Base-by-base conservation (phyloP, 192 early-diverging fungal species). In the Irineochytrium annulatum region DNA sequence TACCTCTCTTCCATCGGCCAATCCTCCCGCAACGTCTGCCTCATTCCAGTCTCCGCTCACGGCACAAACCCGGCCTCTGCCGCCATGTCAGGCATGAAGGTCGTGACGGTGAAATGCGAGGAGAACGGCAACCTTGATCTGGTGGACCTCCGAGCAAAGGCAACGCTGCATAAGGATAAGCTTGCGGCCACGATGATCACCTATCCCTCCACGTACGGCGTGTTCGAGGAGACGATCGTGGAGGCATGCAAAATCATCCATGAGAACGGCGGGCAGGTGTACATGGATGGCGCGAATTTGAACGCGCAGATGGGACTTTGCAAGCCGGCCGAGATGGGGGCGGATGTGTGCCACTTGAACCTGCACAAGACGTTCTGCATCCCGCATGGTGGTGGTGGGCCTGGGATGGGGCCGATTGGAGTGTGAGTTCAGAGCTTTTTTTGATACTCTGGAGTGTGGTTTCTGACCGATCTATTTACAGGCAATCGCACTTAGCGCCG, bases 271-370 rank as follows among this genome's bases (percentile, higher is more conserved):
- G 97, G 97, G 28, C 97, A 95, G 73, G 94, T 97, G 17, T 99
- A 99, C 75, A 94, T 99, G 91, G 97, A 99, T 72, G 97, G 80
- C 16, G 80, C 77, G 16, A 82, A 82, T 60, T 59, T 80, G 57
- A 82, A 80, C 44, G 77, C 77, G 22, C 80, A 80, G 58, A 76
- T 80, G 55, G 77, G 75, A 27, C 62, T 80, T 3, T 79, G 75
- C 63, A 82, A 76, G 88, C 49, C 80, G 86, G 96, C 87, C 34
- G 91, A 94, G 58, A 97, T 97, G 68, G 96, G 96, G 34, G 94
- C 94, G 55, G 96, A 99, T 78, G 96, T 99, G 29, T 99, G 96
- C 79, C 96, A 99, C 70, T 79, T 99, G 76, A 99, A 99, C 86
- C 81, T 95, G 74, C 96, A 99, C 87, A 99, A 99, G 88, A 97